These are phyloP conservation scores for Mycosphaerella sp. DNA, from an alignment of 2,329 filamentous ascomycete species.

Conservation along the genomic window DNA sequence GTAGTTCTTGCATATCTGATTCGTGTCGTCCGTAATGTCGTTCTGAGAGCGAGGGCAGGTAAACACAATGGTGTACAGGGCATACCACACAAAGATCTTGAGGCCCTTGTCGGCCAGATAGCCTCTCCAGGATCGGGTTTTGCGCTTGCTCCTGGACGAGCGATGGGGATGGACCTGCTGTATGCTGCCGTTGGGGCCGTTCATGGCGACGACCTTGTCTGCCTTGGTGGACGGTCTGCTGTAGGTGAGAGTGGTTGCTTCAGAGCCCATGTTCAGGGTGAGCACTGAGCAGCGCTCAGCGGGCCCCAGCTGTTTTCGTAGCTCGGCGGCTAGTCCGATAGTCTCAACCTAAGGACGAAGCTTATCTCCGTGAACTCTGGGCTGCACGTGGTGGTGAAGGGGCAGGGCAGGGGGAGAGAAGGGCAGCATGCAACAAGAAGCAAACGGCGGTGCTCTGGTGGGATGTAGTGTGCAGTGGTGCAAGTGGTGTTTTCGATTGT, in stretches of 20 bases:
- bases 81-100: constrained; percentile 75
- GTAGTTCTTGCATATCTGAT: constrained; percentile 77
- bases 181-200: constrained; percentile 19
- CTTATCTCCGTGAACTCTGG: background rate
- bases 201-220: constrained; percentile 14
- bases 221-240: constrained; percentile 6
- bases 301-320: background rate
- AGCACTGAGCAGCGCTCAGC: background rate
- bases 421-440: background rate
- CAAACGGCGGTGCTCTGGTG: background rate
- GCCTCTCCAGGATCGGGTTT: constrained; percentile 16
- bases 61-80: constrained; percentile 72
- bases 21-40: constrained; percentile 61
- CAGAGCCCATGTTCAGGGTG: background rate
- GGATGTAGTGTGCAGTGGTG: too few relatives aligned
- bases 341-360: background rate
- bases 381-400: background rate
- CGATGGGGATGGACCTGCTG: constrained; percentile 12
- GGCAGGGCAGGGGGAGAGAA: too few relatives aligned
- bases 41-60: constrained; percentile 68
- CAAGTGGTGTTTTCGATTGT: too few relatives aligned
- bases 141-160: constrained; percentile 15
- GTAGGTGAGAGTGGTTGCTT: background rate
- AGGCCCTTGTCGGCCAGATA: constrained; percentile 27
- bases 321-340: background rate